Base-by-base conservation (phyloP, 2,329 filamentous ascomycete genomes). In the Fusarium acutatum region DNA sequence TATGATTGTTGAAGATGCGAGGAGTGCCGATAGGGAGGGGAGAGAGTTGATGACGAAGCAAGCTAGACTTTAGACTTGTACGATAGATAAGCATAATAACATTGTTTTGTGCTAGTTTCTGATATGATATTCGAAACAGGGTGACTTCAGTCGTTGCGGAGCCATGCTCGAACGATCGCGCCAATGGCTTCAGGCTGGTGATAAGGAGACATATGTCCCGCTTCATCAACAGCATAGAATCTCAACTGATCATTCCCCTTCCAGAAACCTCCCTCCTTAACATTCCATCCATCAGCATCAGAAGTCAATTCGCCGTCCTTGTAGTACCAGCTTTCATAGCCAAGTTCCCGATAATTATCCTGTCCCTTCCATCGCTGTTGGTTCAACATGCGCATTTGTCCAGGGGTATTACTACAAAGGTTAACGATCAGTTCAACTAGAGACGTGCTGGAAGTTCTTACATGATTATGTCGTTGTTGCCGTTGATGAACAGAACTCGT, bases 1-100 rank as follows among this genome's bases (percentile, higher is more conserved):
- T 20, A 77, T 78, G 75, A 74, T 78, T 53, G 30, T 77, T 7
- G 71, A 77, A 24, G 75, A 77, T 50, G 40, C 32, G 2, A 66
- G 30, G 22, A 49, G 35, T 28, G 38, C 28, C 13, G 58, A 69
- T 9, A 38, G 43, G 12, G 34, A 35, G 1, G 30, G 18, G 0
- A 32, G 38, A 11, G 43, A 17, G 6, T 18, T 56, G 1, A 5
- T 28, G 28, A 41, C n/a, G 7, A 15, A 57, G 12, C 63, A 67
- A 7, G 34, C 64, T 38, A 69, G 66, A 44, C 35, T 69, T 11
- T 69, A 68, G 49, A 3, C 5, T 11, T n/a, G 3, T 20, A 7
- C 4, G 14, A 22, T 61, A 50, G 24, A 50, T 13, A 5, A 17
- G 24, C 12, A 22, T 22, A 6, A 30, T 7, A 8, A 2, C 1